Evolutionary conservation across 345 rosid species (phyloP).

Genomic region (Geranium rotundifolium): DNA sequence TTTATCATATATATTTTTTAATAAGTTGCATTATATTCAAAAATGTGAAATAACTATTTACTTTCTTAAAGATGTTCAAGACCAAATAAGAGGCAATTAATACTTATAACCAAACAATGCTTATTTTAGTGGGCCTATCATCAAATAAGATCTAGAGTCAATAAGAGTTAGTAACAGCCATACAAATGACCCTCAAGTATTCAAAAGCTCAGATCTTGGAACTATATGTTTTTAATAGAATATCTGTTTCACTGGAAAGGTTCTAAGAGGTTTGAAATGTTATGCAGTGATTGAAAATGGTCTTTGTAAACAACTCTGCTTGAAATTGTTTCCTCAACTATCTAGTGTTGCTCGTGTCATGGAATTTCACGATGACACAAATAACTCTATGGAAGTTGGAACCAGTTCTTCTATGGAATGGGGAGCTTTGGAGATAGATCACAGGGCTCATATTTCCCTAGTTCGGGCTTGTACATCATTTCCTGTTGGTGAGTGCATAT

Average conservation of each 20-base stretch:
- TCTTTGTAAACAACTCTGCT: constrained; percentile 55
- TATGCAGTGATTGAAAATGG: constrained; percentile 47
- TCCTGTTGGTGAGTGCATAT: constrained; percentile 34
- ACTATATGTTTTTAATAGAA: background rate
- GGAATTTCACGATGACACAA: constrained; percentile 16
- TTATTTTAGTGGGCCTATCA: too few relatives aligned
- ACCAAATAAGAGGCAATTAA: background rate
- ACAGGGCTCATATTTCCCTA: constrained; percentile 55
- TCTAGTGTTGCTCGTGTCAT: constrained; percentile 31
- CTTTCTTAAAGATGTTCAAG: background rate
- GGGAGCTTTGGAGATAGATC: constrained; percentile 50
- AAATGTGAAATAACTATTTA: background rate
- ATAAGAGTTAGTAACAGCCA: too few relatives aligned
- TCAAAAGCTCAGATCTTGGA: background rate
- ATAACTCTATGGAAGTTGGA: constrained; percentile 33
- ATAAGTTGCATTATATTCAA: background rate
- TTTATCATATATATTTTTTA: background rate
- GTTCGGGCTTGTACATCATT: constrained; percentile 34
- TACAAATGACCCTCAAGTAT: too few relatives aligned
- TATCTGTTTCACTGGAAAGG: background rate
- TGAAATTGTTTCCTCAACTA: constrained; percentile 55
- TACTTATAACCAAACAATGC: too few relatives aligned
- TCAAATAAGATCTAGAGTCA: too few relatives aligned
- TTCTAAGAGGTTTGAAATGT: constrained; percentile 4
- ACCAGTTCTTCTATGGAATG: constrained; percentile 32